Evolutionary conservation across 768 basidiomycete genomes (phyloP), one percentile per base, ranked within the genome.

Genomic region (Leccinum broughii): DNA sequence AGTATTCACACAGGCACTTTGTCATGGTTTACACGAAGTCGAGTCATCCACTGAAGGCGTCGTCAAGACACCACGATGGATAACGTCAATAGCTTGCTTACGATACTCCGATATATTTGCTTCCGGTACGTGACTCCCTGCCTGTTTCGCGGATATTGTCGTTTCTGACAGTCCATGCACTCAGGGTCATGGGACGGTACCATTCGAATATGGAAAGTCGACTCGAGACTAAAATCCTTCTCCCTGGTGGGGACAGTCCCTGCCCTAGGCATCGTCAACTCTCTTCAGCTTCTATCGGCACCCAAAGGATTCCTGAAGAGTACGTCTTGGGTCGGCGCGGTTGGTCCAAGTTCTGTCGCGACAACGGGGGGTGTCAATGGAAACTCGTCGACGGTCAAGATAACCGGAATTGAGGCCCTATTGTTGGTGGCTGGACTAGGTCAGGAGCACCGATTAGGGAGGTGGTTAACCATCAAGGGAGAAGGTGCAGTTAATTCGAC

Each of bases 181-280:
- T 3, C 62, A 97, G 95, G 96, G 34, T 98, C 97, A 11, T 98
- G 92, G 89, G 94, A 97, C 63, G 93, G 94, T 50, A 72, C 81
- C 52, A 84, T 98, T 67, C 89, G 91, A 54, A 78, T 99, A 72
- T 99, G 97, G 96, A 88, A 92, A 69, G 79, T 99, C 34, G 90
- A 95, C 63, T 67, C 84, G 1, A 89, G 85, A 63, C 75, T 95
- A 14, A 89, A 85, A 67, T 88, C 88, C 0, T 96, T 99, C 74
- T 74, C 84, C 13, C 83, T 83, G 2, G 68, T 87, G 13, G 87
- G 86, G 14, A 83, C 80, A 6, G 74, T 95, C 20, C 77, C 85
- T 1, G 87, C 85, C 0, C 82, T 80, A 0, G 97, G 97, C 0
- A 85, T 96, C 58, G 79, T 98, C 70, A 99, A 99, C 76, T 93